phyloP scores from a whole-genome alignment of 1,139 yeast species.

The Meyerozyma athensensis region DNA sequence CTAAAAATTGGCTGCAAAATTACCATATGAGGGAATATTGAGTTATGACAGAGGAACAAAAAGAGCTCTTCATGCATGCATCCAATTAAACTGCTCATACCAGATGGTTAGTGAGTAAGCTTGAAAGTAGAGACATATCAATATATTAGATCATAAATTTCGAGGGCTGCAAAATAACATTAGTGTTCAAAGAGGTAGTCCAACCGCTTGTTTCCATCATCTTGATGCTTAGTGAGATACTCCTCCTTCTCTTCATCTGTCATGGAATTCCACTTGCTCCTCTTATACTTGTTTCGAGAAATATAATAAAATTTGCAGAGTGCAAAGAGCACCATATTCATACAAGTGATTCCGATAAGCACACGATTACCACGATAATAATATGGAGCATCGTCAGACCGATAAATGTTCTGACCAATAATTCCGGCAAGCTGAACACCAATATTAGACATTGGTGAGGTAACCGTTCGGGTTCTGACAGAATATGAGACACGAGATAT shows the following conservation, averaged over 20 bases:
- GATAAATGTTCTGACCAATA: constrained; percentile 11
- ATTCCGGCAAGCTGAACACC: constrained; percentile 18
- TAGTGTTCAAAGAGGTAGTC: constrained; percentile 30
- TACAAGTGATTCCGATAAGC: constrained; percentile 4
- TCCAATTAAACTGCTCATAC: no score
- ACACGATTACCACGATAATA: constrained; percentile 12
- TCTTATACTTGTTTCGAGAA: constrained; percentile 42
- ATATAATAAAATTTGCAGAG: constrained; percentile 32
- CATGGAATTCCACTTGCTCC: constrained; percentile 43
- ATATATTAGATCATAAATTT: no score
- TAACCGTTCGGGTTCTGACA: constrained; percentile 19
- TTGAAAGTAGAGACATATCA: no score
- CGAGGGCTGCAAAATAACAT: no score
- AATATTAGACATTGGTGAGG: constrained; percentile 21
- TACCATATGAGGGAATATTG: no score
- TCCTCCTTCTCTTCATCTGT: constrained; percentile 40
- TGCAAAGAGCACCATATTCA: constrained; percentile 9
- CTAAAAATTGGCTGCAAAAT: no score
- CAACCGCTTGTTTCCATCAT: constrained; percentile 51
- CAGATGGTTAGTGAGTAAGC: no score
- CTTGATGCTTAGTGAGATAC: constrained; percentile 40
- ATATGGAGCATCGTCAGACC: constrained; percentile 12
- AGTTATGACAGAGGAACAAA: no score
- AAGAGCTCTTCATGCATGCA: no score
- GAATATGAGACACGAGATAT: constrained; percentile 11